Evolutionary conservation across 2,329 filamentous ascomycete genomes (phyloP).

Genomic region (Alternaria viburni): DNA sequence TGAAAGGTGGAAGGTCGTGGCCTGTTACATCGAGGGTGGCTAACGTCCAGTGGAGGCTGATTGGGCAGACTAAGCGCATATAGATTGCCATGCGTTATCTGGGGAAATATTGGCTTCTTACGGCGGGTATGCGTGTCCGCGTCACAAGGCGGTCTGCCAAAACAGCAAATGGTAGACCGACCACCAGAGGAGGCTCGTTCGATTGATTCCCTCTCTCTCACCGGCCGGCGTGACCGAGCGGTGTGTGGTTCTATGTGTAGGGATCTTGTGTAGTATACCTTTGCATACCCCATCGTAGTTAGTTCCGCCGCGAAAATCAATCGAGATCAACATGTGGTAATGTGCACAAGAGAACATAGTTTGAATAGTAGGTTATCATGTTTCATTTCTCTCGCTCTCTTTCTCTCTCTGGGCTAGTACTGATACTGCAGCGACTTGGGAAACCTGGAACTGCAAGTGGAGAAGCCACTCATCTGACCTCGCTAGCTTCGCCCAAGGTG

Average conservation of each 20-base stretch:
- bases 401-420: background rate
- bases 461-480: conserved; percentile 1
- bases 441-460: background rate
- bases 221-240: background rate
- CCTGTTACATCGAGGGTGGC: background rate
- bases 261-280: conserved; percentile 1
- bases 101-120: conserved; percentile 6
- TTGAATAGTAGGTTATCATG: background rate
- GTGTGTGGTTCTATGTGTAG: conserved; percentile 6
- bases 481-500: background rate
- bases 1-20: background rate
- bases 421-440: background rate
- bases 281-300: background rate
- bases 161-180: background rate
- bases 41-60: background rate
- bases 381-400: background rate
- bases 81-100: conserved; percentile 7
- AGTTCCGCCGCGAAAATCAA: background rate
- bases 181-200: background rate
- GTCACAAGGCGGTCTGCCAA: conserved; percentile 1
- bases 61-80: conserved; percentile 7
- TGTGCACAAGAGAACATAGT: background rate
- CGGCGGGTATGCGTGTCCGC: background rate
- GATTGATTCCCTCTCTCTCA: background rate
- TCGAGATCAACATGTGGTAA: background rate